Base-by-base conservation (phyloP, 1,284 basidiomycete species). In the Calocybe gambosa region DNA sequence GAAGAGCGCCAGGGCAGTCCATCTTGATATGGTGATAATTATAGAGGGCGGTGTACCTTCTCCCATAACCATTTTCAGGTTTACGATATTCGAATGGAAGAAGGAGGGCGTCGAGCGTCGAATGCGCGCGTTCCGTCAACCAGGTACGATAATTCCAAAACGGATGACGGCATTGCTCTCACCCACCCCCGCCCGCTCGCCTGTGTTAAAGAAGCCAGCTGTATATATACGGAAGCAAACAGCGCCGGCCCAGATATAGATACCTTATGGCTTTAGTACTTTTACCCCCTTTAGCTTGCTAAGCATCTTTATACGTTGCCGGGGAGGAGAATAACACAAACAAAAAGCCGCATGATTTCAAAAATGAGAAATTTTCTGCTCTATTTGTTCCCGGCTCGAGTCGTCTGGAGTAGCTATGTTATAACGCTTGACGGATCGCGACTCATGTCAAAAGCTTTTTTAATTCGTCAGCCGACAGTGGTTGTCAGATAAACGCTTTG, bases 301-400 rank as follows among this genome's bases (percentile, higher is more conserved):
- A 38, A 38, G 28, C 16, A 45, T 45, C 38, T 45, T 36, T 4
- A 29, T 9, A 20, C 23, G 23, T 39, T 4, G 43, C 29, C 29
- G 43, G 15, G 9, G 25, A 9, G 9, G 9, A 5, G 25, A 26
- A n/a, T n/a, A n/a, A 26, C 25, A 26, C 15, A 39, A 10, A 19
- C 25, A 36, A 31, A 21, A 44, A 23, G 34, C 26, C 43, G 6
- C 39, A 28, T 45, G 43, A 45, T 37, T 37, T 29, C 39, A 34
- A 29, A 33, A 19, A 21, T 9, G 33, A 21, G 21, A 21, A 36
- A 20, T 19, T 25, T 13, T 15, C 10, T 12, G 18, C 5, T 26
- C 25, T 21, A 10, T 34, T 5, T 35, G 21, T 34, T n/a, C n/a
- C n/a, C n/a, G n/a, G 33, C 33, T 5, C 15, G 20, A 16, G 20